Conservation (phyloP, 2,329 filamentous ascomycete species). For the Trichophaea hybrida region DNA sequence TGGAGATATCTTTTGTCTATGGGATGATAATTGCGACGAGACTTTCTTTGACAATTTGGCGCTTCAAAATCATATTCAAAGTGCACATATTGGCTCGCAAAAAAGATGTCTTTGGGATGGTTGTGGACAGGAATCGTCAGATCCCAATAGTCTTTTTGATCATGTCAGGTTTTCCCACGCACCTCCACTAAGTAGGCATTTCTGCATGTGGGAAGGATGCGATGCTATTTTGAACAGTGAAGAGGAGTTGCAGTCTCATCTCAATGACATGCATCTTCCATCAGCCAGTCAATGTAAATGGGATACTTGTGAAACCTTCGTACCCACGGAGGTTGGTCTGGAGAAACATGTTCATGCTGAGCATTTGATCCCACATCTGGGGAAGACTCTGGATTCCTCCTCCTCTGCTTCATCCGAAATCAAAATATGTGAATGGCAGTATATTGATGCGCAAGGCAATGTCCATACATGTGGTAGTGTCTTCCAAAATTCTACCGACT, state of each 20-base stretch:
- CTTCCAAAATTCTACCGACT: constrained; percentile 10
- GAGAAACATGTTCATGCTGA: constrained; percentile 18
- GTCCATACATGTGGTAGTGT: constrained; percentile 9
- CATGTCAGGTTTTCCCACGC: constrained; percentile 6
- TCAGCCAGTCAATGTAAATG: constrained; percentile 16
- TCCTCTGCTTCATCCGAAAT: background rate
- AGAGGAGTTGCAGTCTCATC: constrained; percentile 18
- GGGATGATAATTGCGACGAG: constrained; percentile 6
- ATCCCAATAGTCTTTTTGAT: constrained; percentile 1
- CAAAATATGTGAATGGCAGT: constrained; percentile 16
- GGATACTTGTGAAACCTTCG: constrained; percentile 17
- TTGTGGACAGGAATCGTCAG: constrained; percentile 2
- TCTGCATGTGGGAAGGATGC: constrained; percentile 22
- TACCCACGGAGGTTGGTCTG: constrained; percentile 14
- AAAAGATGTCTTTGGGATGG: constrained; percentile 11
- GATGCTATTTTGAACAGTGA: constrained; percentile 17
- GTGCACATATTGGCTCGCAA: background rate
- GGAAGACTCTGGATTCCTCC: background rate
- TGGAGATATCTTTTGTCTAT: constrained; percentile 4
- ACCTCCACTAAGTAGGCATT: background rate
- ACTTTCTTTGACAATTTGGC: constrained; percentile 6
- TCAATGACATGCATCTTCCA: constrained; percentile 13
- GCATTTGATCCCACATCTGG: constrained; percentile 7
- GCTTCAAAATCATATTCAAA: constrained; percentile 8
- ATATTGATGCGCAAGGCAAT: background rate